Evolutionary conservation across 2,329 filamentous ascomycete genomes (phyloP).

Genomic region (Laburnicola sp.): DNA sequence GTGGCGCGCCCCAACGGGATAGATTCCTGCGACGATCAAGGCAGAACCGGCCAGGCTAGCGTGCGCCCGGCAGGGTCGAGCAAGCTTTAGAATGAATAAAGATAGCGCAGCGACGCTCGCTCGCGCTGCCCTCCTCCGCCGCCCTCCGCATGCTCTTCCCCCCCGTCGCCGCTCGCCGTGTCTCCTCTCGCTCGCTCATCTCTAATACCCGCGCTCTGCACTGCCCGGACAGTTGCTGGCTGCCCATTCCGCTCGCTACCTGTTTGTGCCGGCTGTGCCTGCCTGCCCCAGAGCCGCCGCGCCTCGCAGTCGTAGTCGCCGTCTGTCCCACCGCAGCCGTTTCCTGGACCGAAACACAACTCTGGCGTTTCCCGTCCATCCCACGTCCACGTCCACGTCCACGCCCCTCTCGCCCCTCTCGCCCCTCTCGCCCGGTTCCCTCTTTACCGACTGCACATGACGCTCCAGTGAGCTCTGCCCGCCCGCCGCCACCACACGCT

Average conservation of each 20-base stretch:
- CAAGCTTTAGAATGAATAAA: neutral
- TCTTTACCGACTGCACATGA: conserved; percentile 24
- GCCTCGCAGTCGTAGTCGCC: neutral
- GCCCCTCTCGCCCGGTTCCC: conserved; percentile 34
- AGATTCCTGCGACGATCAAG: conserved; percentile 7
- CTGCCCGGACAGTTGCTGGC: neutral
- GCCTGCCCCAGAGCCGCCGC: conserved; percentile 3
- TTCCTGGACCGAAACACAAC: conserved; percentile 12
- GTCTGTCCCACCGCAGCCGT: conserved; percentile 12
- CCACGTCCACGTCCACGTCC: neutral
- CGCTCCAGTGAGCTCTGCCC: conserved; percentile 31
- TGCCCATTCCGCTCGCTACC: conserved; percentile 7
- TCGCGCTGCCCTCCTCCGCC: conserved; percentile 8
- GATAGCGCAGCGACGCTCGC: conserved; percentile 5
- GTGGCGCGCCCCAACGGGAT: conserved; percentile 3
- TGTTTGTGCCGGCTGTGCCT: conserved; percentile 8
- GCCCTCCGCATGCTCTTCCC: conserved; percentile 3
- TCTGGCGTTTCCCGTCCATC: conserved; percentile 6
- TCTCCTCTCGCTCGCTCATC: neutral
- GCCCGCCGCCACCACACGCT: conserved; percentile 38
- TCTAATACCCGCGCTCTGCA: neutral
- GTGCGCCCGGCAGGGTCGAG: neutral
- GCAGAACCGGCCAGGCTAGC: conserved; percentile 4
- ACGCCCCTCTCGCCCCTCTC: conserved; percentile 19
- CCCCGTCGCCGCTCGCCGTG: neutral